These are phyloP conservation scores for Serendipita sp. DNA, from an alignment of 768 basidiomycete species.

Conservation along the genomic window DNA sequence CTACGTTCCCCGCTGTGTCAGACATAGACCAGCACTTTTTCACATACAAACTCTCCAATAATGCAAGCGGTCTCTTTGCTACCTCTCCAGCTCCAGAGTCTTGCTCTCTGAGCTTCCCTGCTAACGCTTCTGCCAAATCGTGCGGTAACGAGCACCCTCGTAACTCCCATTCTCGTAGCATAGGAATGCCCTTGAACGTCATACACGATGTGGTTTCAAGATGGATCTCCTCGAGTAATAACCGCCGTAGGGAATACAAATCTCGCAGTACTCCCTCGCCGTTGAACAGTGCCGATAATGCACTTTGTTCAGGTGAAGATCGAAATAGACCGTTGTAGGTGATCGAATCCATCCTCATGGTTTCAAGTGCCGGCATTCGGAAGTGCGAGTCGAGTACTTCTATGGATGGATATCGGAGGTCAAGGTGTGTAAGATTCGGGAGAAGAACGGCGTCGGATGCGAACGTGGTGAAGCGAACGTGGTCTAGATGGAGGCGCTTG, in stretches of 20 bases:
- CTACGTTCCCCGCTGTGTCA: not conserved
- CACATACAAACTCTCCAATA: not conserved
- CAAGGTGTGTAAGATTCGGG: not conserved
- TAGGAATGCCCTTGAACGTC: not conserved
- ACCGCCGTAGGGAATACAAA: not conserved
- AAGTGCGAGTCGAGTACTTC: not conserved
- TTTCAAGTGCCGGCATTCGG: slow-evolving; percentile 1
- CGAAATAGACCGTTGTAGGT: not conserved
- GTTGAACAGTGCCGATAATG: slow-evolving; percentile 2
- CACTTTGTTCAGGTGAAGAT: not conserved
- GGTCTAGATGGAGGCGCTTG: not conserved
- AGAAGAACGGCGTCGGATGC: not conserved
- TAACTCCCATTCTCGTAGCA: not conserved
- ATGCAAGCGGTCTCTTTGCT: not conserved
- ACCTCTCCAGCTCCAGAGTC: not conserved
- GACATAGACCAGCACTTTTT: slow-evolving; percentile 4
- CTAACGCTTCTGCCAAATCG: not conserved
- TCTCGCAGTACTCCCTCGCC: not conserved
- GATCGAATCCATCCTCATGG: slow-evolving; percentile 5
- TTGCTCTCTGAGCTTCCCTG: not conserved
- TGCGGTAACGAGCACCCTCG: slow-evolving; percentile 2
- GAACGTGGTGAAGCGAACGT: not conserved
- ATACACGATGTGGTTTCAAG: not conserved
- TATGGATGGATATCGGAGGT: slow-evolving; percentile 5
- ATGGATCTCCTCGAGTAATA: not conserved